Evolutionary conservation across 306 rosid species (phyloP).

Genomic region (Prunus mongolica): DNA sequence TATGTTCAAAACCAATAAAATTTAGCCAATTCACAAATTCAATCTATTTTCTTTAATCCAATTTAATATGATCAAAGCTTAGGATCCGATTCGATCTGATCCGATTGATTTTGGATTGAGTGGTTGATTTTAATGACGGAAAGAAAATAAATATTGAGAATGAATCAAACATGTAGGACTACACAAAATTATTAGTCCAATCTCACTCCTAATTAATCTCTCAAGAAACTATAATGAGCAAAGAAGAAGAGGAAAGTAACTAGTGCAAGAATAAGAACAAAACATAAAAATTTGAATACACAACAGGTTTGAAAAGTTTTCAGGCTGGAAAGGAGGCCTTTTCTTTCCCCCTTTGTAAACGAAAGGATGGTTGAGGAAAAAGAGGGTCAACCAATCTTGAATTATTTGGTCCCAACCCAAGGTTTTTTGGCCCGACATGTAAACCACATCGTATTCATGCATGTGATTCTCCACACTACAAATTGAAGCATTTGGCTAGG

Average conservation of each 20-base stretch:
- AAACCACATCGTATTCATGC: slow-evolving; percentile 5
- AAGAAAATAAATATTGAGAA: too few species aligned
- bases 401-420: slow-evolving; percentile 60
- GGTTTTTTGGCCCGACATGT: slow-evolving; percentile 12
- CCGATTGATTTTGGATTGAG: too few species aligned
- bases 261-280: neutral
- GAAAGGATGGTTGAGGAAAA: slow-evolving; percentile 23
- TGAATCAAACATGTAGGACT: too few species aligned
- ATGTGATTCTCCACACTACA: slow-evolving; percentile 1
- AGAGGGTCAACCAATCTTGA: slow-evolving; percentile 14
- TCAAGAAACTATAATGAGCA: neutral
- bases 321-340: neutral
- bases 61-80: too few species aligned
- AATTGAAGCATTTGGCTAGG: slow-evolving; percentile 1
- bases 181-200: too few species aligned
- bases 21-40: too few species aligned
- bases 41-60: too few species aligned
- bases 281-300: neutral
- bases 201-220: neutral
- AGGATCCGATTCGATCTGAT: too few species aligned
- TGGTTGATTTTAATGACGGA: too few species aligned
- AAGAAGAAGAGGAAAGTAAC: neutral
- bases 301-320: neutral
- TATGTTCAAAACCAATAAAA: too few species aligned
- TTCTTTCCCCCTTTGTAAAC: slow-evolving; percentile 20